A percentile compares a stretch with the other conserved stretches of the same genome.
These are phyloP conservation scores for Yarrowia sp. DNA, from an alignment of 805 yeast species.

Conservation along the genomic window DNA sequence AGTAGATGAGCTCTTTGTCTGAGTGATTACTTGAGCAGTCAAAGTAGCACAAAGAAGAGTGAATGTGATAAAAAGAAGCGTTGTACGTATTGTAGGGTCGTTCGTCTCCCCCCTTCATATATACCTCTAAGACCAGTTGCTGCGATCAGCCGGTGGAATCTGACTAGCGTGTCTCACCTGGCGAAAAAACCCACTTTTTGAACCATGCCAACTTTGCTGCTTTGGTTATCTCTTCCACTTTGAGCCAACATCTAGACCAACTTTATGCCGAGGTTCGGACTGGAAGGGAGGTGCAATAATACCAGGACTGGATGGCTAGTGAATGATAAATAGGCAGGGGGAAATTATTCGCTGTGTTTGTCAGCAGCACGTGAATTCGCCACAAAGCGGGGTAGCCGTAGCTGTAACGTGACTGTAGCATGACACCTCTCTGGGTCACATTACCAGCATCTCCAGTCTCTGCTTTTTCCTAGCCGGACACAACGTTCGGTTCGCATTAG, in stretches of 20 bases:
- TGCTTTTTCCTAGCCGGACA: background rate
- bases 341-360: too few relatives aligned
- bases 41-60: too few relatives aligned
- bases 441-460: too few relatives aligned
- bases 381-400: background rate
- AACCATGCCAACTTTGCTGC: conserved; percentile 1
- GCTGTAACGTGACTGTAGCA: background rate
- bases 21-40: too few relatives aligned
- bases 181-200: background rate
- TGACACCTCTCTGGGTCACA: background rate
- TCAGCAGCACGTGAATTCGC: background rate
- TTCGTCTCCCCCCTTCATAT: background rate
- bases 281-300: background rate
- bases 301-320: too few relatives aligned
- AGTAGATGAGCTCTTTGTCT: too few relatives aligned
- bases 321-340: too few relatives aligned
- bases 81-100: too few relatives aligned
- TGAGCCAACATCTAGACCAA: conserved; percentile 1
- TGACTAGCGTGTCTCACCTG: conserved; percentile 11
- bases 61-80: too few relatives aligned
- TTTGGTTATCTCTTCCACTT: conserved; percentile 2
- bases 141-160: background rate
- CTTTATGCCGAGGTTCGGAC: conserved; percentile 17
- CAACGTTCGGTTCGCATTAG: conserved; percentile 6
- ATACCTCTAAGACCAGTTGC: background rate